A percentile compares a stretch with the other conserved stretches of the same genome.
phyloP scores from a whole-genome alignment of 352 stramenopile genomes.

The Blastocystis sp. region DNA sequence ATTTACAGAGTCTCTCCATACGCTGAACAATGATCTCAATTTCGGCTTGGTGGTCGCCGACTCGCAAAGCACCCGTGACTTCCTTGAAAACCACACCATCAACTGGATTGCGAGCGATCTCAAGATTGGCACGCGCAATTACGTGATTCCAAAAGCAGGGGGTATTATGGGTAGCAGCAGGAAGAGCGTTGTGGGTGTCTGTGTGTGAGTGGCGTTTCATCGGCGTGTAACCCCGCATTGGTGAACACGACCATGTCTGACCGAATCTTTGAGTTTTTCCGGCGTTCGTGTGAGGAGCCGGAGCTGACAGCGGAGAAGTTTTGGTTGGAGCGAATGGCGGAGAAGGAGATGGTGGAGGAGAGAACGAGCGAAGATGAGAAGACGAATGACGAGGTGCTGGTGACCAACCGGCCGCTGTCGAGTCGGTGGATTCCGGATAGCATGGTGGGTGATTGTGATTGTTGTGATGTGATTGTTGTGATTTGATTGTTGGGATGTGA shows the following conservation, averaged over 20 bases:
- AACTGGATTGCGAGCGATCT: constrained; percentile 83
- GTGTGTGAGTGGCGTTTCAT: constrained; percentile 21
- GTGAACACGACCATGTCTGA: background rate
- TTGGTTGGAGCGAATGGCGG: background rate
- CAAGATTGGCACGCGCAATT: constrained; percentile 81
- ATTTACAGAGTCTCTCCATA: constrained; percentile 81
- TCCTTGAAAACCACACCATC: constrained; percentile 82
- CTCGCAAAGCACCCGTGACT: constrained; percentile 81
- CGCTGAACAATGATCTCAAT: constrained; percentile 16
- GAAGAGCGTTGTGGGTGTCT: constrained; percentile 52
- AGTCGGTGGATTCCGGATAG: constrained; percentile 70
- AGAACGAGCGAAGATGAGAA: constrained; percentile 78
- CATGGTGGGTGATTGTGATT: constrained; percentile 73
- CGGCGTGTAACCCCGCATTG: background rate
- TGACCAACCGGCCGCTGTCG: constrained; percentile 76
- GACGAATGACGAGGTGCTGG: constrained; percentile 75
- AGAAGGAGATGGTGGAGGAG: constrained; percentile 73
- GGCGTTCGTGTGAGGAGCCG: background rate
- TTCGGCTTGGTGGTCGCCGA: constrained; percentile 80
- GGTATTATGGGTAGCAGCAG: constrained; percentile 7
- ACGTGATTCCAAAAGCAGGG: constrained; percentile 64
- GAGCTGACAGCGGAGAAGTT: background rate
- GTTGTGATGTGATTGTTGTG: background rate
- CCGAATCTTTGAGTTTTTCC: constrained; percentile 47
- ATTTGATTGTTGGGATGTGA: constrained; percentile 75